These are phyloP conservation scores for Termitomyces sp. DNA, from an alignment of 768 basidiomycete species.

Conservation along the genomic window DNA sequence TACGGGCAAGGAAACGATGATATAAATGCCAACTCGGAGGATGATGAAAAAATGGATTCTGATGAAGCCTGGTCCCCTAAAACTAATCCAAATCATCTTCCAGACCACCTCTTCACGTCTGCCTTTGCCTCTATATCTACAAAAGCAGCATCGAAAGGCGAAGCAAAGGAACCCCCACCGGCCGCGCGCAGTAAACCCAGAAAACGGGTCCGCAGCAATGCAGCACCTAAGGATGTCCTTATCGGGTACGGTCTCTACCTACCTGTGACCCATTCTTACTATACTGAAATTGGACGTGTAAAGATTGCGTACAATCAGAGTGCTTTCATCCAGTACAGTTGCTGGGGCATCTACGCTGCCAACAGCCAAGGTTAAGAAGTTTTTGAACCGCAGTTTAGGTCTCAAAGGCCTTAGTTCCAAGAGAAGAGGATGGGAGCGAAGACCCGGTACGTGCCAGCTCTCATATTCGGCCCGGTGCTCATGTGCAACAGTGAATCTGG, in stretches of 20 bases:
- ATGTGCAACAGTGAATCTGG: constrained; percentile 41
- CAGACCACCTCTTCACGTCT: constrained; percentile 57
- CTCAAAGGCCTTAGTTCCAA: constrained; percentile 34
- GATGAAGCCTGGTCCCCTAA: constrained; percentile 15
- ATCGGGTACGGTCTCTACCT: constrained; percentile 40
- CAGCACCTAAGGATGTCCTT: constrained; percentile 41
- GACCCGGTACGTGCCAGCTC: constrained; percentile 39
- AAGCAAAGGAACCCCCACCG: constrained; percentile 15
- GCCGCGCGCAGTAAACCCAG: constrained; percentile 18
- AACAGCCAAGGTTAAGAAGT: constrained; percentile 41
- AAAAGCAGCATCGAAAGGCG: constrained; percentile 17
- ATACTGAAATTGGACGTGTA: background rate
- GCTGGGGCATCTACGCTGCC: constrained; percentile 39
- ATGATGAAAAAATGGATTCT: constrained; percentile 18
- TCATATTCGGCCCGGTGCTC: background rate
- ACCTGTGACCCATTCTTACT: background rate
- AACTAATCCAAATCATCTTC: constrained; percentile 44
- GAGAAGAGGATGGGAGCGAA: constrained; percentile 51
- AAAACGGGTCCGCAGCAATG: constrained; percentile 23
- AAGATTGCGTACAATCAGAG: constrained; percentile 53
- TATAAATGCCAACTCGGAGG: constrained; percentile 13
- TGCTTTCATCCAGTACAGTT: constrained; percentile 26
- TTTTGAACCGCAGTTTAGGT: constrained; percentile 46
- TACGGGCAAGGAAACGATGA: background rate
- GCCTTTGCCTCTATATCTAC: constrained; percentile 37